phyloP scores from a whole-genome alignment of 768 basidiomycete genomes.

The Mycena alexandri region DNA sequence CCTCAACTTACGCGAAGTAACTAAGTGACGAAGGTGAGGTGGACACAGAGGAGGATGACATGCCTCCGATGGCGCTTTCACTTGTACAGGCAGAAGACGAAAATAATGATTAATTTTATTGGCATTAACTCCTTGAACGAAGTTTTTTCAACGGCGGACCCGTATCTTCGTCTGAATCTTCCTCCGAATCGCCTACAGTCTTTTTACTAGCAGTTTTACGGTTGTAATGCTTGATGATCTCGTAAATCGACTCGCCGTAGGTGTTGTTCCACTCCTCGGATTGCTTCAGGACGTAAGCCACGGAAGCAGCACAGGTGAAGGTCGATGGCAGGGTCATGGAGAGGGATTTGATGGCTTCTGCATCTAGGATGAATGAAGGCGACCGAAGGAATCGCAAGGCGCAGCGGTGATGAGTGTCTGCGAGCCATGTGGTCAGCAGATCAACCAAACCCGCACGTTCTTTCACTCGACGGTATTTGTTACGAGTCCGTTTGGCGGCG shows the following conservation, averaged over 20 bases:
- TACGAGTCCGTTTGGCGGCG: not conserved
- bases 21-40: no score
- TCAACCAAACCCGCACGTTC: conserved; percentile 36
- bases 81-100: not conserved
- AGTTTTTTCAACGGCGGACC: not conserved
- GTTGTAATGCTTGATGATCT: not conserved
- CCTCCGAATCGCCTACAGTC: not conserved
- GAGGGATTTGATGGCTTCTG: conserved; percentile 14
- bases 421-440: no score
- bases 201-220: no score
- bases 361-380: conserved; percentile 39
- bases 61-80: conserved; percentile 20
- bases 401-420: conserved; percentile 29
- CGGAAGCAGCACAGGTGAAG: conserved; percentile 6
- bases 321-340: conserved; percentile 19
- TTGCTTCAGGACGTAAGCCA: conserved; percentile 38
- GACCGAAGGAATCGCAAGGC: conserved; percentile 21
- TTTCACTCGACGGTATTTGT: conserved; percentile 23
- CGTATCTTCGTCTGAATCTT: not conserved
- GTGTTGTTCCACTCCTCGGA: conserved; percentile 39
- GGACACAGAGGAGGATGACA: conserved; percentile 46
- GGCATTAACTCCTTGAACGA: not conserved
- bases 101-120: not conserved
- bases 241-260: conserved; percentile 28
- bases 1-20: no score